A percentile compares a stretch with the other conserved stretches of the same genome.
phyloP scores from a whole-genome alignment of 306 rosid genomes.

The Ammopiptanthus mongolicus region DNA sequence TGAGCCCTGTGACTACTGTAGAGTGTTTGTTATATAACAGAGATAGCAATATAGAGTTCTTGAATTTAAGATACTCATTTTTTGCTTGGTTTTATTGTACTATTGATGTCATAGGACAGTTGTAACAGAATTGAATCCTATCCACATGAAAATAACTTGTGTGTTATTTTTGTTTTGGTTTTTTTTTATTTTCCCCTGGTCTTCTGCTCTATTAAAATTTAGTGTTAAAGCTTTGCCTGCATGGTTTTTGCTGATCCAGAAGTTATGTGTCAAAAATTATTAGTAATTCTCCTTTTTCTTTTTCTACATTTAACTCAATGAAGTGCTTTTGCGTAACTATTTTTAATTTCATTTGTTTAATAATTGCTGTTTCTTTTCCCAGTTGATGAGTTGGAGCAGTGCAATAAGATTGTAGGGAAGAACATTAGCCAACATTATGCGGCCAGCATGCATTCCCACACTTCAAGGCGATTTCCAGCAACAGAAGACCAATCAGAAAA shows the following conservation, averaged over 20 bases:
- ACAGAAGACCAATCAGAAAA: conserved; percentile 47
- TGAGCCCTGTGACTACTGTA: background rate
- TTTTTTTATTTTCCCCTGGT: background rate
- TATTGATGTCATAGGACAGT: background rate
- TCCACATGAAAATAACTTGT: background rate
- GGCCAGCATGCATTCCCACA: conserved; percentile 36
- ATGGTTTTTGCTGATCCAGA: conserved; percentile 3
- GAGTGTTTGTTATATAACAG: conserved; percentile 1
- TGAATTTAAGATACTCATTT: background rate
- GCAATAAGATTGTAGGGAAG: conserved; percentile 90
- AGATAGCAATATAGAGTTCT: background rate
- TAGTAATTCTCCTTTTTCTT: background rate
- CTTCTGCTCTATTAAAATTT: background rate
- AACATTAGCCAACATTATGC: conserved; percentile 35
- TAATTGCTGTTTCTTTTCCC: conserved; percentile 31
- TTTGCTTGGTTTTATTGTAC: background rate
- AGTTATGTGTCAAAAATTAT: conserved; percentile 3
- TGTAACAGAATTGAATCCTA: conserved; percentile 12
- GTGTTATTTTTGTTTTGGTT: background rate
- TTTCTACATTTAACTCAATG: background rate
- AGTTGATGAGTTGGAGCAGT: conserved; percentile 97
- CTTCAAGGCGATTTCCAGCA: conserved; percentile 44
- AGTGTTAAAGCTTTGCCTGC: conserved; percentile 3
- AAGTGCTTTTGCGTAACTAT: background rate
- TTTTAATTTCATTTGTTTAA: conserved; percentile 6